Base-by-base conservation (phyloP, 2,329 filamentous ascomycete species). In the Phialophora verrucosa region DNA sequence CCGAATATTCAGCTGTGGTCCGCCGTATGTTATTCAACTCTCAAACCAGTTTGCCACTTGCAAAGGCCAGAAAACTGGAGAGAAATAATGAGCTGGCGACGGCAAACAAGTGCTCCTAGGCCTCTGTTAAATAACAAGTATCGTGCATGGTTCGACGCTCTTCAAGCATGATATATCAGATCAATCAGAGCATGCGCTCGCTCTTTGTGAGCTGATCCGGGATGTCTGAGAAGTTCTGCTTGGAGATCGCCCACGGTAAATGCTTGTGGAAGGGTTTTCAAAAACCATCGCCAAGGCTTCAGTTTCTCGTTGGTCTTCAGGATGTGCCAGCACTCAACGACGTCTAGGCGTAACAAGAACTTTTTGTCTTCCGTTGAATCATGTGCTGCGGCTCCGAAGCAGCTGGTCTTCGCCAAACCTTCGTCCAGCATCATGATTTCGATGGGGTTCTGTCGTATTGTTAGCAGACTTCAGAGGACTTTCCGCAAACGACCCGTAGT, bases 251-350 rank as follows among this genome's bases (percentile, higher is more conserved):
- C 31, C 29, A 56, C 53, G 10, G 53, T 32, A 14, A 56, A 56
- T 32, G 53, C 31, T 23, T 56, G 11, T 17, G 53, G 27, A 1
- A 56, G 14, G n/a, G 3, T 32, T 3, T 27, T 35, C 14, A 56
- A 20, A 17, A 56, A 56, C 53, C 53, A 56, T 17, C 53, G 31
- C 53, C 53, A 56, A 6, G 53, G 29, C 27, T 23, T 56, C 53
- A 56, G 38, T 25, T 56, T 56, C 53, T 56, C 53, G 53, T 56
- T 20, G 4, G 53, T 32, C 17, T 56, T 56, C 53, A 56, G n/a
- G 14, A 56, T 14, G 12, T 56, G 53, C 53, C 53, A 56, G 53
- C 53, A 56, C 53, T 56, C 53, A 29, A 56, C 53, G 5, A 56
- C 27, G 29, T 56, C 53, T n/a, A 56, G 27, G 23, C 32, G 55